Conservation (phyloP, 1,284 basidiomycete species). For the Cutaneotrichosporon curvatum region DNA sequence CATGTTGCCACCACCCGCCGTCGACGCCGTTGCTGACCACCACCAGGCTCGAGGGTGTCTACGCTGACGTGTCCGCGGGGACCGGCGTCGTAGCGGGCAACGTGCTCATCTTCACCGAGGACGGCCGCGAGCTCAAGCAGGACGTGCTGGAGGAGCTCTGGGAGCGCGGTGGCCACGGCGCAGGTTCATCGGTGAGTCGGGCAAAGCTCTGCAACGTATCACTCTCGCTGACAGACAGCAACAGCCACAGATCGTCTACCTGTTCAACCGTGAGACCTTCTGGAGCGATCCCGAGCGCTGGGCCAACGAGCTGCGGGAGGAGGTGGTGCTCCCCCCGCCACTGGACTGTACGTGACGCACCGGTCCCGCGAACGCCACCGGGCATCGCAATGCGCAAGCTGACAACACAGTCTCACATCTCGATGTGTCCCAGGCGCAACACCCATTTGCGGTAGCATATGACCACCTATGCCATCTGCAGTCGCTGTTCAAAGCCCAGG, state of each 20-base stretch:
- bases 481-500: constrained; percentile 37
- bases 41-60: constrained; percentile 30
- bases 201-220: not conserved
- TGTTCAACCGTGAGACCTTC: constrained; percentile 43
- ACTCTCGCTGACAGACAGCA: constrained; percentile 4
- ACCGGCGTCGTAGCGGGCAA: constrained; percentile 27
- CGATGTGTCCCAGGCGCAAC: constrained; percentile 23
- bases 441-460: constrained; percentile 36
- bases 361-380: not conserved
- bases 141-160: constrained; percentile 34
- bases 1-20: too few relatives aligned
- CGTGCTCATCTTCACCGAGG: constrained; percentile 39
- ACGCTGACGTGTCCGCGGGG: constrained; percentile 21
- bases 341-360: constrained; percentile 26
- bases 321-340: constrained; percentile 31
- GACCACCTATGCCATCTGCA: constrained; percentile 39
- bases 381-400: too few relatives aligned
- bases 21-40: not conserved
- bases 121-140: constrained; percentile 35
- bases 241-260: constrained; percentile 21
- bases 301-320: constrained; percentile 33
- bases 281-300: constrained; percentile 37
- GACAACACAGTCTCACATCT: constrained; percentile 9
- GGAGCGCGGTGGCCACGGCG: constrained; percentile 34
- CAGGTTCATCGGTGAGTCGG: constrained; percentile 19